These are phyloP conservation scores for Geopyxis carbonaria DNA, from an alignment of 495 filamentous ascomycete genomes.

Conservation along the genomic window DNA sequence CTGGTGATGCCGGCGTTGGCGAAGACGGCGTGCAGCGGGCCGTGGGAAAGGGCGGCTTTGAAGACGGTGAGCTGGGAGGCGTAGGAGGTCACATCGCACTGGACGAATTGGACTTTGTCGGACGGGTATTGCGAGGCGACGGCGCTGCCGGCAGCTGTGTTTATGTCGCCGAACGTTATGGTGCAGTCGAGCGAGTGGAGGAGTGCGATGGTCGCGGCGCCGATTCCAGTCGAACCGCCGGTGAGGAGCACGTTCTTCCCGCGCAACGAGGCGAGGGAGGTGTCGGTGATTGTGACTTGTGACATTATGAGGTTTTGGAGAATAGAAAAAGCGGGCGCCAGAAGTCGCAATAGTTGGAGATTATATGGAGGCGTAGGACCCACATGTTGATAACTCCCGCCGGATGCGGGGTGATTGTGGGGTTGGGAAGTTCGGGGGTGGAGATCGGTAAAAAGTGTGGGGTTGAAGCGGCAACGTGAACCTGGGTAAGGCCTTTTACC, in stretches of 20 bases:
- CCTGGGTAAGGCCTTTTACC: too few relatives aligned
- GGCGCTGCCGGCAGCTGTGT: conserved; percentile 24
- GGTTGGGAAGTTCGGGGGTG: too few relatives aligned
- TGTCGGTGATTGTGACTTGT: neutral
- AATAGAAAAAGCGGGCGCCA: too few relatives aligned
- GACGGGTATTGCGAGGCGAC: conserved; percentile 13
- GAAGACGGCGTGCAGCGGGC: conserved; percentile 24
- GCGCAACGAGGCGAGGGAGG: neutral
- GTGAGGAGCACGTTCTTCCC: conserved; percentile 31
- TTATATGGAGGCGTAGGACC: too few relatives aligned
- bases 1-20: conserved; percentile 30
- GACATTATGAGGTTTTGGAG: too few relatives aligned
- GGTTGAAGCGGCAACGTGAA: too few relatives aligned
- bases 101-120: conserved; percentile 19
- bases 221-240: conserved; percentile 31
- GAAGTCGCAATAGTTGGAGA: too few relatives aligned
- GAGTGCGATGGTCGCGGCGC: conserved; percentile 29
- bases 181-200: conserved; percentile 27
- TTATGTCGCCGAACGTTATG: conserved; percentile 32
- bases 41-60: conserved; percentile 14
- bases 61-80: conserved; percentile 24
- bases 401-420: too few relatives aligned
- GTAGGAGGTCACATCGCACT: conserved; percentile 26
- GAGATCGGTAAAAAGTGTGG: too few relatives aligned
- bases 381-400: too few relatives aligned